Base-by-base conservation (phyloP, 75 land plant species). In the Cryptomeria japonica region DNA sequence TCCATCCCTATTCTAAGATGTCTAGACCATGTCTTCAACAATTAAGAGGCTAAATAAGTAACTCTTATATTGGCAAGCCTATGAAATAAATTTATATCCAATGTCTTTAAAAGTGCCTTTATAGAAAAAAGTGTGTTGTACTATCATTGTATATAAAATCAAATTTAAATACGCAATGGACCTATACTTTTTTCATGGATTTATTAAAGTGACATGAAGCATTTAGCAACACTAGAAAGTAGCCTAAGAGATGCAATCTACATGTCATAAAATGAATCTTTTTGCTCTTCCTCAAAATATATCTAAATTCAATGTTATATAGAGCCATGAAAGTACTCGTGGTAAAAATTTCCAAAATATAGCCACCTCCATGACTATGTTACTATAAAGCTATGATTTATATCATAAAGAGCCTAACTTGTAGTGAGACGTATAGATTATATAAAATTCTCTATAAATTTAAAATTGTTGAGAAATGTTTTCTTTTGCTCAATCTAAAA, bases 1-100 rank as follows among this genome's bases (percentile, higher is more conserved):
- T 90, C 89, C 91, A 90, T 83, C 91, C 25, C 87, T 80, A 0
- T 90, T 89, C n/a, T 88, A 89, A 49, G 87, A 88, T 13, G 90
- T 88, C 47, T 87, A 90, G 10, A 90, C 92, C 70, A 90, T 72
- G 90, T 92, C 90, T 14, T 39, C 89, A 87, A 0, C 87, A 87
- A 38, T 87, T 36, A n/a, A 49, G 87, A 89, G 55, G 89, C 91
- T 37, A 90, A 32, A 31, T 73, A 64, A 61, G 64, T 87, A 1
- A 91, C 83, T 9, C 88, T 88, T 36, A 61, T 86, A 56, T 87
- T 80, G 3, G 38, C 83, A 4, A 91, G 90, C 6, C 90, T 89
- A 72, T 88, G 86, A 11, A 88, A 53, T 80, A 87, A 90, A 78
- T 73, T 80, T 4, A 70, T 28, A 76, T 92, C 93, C 9, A 89